phyloP scores from a whole-genome alignment of 1,139 yeast genomes.

The Kodamaea fungicola region DNA sequence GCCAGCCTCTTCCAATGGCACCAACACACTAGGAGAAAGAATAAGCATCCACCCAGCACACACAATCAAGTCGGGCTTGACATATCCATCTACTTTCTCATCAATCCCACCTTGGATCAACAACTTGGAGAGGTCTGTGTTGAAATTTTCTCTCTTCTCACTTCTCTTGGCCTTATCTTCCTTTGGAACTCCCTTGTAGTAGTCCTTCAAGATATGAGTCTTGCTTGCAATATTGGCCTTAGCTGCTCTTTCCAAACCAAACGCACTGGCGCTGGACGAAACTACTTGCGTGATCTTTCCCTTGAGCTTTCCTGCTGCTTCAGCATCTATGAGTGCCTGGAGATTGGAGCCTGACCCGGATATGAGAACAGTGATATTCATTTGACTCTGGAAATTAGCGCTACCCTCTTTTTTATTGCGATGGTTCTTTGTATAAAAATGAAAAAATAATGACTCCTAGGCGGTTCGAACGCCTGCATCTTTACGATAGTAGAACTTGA shows the following conservation, averaged over 20 bases:
- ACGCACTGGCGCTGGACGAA: conserved; percentile 80
- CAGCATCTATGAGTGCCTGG: conserved; percentile 88
- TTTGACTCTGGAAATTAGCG: conserved; percentile 4
- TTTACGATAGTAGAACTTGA: not conserved
- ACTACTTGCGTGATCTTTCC: conserved; percentile 72
- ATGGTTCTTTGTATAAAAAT: not conserved
- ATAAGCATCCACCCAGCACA: conserved; percentile 99
- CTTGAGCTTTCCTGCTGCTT: conserved; percentile 36
- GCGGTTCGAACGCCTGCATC: conserved; percentile 1
- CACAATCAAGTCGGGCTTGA: conserved; percentile 76
- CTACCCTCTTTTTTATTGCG: conserved; percentile 1
- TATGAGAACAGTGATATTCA: conserved; percentile 65
- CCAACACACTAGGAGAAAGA: conserved; percentile 70
- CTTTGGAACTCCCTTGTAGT: conserved; percentile 72
- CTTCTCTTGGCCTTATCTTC: conserved; percentile 54
- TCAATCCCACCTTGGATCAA: conserved; percentile 49
- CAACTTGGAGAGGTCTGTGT: conserved; percentile 68
- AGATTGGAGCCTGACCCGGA: conserved; percentile 94
- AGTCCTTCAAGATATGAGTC: conserved; percentile 68
- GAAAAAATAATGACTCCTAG: not conserved
- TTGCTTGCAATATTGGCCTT: conserved; percentile 65
- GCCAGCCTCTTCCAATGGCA: conserved; percentile 56
- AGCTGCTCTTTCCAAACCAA: conserved; percentile 76
- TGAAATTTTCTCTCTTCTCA: conserved; percentile 65
- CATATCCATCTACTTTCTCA: conserved; percentile 23